phyloP scores from a whole-genome alignment of 1,284 basidiomycete genomes.

The Fomitopsis schrenkii region DNA sequence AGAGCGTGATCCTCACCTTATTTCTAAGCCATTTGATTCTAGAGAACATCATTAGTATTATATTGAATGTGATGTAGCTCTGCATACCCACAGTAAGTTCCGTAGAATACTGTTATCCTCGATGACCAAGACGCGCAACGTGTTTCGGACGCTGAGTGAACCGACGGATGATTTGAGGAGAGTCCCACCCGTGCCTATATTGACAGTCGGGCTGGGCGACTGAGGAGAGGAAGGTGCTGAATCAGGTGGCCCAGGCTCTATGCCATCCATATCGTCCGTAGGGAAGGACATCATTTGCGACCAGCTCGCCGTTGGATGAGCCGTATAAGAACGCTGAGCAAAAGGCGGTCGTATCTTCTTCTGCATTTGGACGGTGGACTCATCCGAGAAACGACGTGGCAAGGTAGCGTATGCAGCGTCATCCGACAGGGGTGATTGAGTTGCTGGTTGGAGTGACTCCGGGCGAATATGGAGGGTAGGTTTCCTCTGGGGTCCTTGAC shows the following conservation, averaged over 20 bases:
- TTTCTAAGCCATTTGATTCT: constrained; percentile 78
- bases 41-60: constrained; percentile 24
- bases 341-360: constrained; percentile 35
- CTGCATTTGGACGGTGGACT: constrained; percentile 20
- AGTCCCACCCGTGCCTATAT: constrained; percentile 55
- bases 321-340: constrained; percentile 45
- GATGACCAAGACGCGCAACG: constrained; percentile 69
- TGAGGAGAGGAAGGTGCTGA: constrained; percentile 22
- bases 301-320: constrained; percentile 42
- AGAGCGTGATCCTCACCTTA: constrained; percentile 41
- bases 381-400: constrained; percentile 52
- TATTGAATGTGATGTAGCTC: constrained; percentile 12
- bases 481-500: constrained; percentile 18
- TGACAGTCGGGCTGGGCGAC: constrained; percentile 42
- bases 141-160: constrained; percentile 34
- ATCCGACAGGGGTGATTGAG: constrained; percentile 10
- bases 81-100: constrained; percentile 54
- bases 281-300: constrained; percentile 23
- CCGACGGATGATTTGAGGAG: constrained; percentile 59
- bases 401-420: constrained; percentile 15
- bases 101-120: constrained; percentile 82
- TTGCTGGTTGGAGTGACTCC: not conserved
- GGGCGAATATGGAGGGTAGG: not conserved
- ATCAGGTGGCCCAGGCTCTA: constrained; percentile 14
- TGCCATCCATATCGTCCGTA: constrained; percentile 30